A percentile compares a stretch with the other conserved stretches of the same genome.
Evolutionary conservation across 2,329 filamentous ascomycete species (phyloP).

Genomic region (Neofusicoccum laricinum): DNA sequence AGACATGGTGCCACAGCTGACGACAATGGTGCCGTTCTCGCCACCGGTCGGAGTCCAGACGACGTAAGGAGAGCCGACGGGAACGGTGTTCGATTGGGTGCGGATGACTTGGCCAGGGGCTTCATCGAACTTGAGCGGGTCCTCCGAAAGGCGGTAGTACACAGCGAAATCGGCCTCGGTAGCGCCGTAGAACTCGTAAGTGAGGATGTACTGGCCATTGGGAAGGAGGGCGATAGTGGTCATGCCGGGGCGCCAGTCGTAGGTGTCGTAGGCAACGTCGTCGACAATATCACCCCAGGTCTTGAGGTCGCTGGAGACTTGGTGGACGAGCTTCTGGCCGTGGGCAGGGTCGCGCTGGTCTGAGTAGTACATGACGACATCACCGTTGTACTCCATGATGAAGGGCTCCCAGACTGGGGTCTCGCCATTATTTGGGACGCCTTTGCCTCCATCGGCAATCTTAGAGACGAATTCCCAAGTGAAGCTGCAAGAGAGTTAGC

Average conservation of each 20-base stretch:
- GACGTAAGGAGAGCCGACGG: slow-evolving; percentile 50
- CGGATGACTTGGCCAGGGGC: slow-evolving; percentile 41
- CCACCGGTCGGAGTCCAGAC: slow-evolving; percentile 49
- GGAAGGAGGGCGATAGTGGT: slow-evolving; percentile 59
- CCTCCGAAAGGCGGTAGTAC: slow-evolving; percentile 50
- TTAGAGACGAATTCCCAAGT: slow-evolving; percentile 68
- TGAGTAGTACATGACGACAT: slow-evolving; percentile 66
- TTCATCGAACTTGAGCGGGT: slow-evolving; percentile 47
- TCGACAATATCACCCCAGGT: slow-evolving; percentile 60
- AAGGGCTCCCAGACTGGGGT: slow-evolving; percentile 74
- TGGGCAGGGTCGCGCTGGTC: slow-evolving; percentile 63
- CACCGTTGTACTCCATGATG: slow-evolving; percentile 56
- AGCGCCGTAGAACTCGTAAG: slow-evolving; percentile 60
- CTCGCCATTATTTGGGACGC: slow-evolving; percentile 60
- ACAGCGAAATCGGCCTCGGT: slow-evolving; percentile 47
- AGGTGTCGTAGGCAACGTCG: slow-evolving; percentile 62
- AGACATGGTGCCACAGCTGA: slow-evolving; percentile 38
- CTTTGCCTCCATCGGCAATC: slow-evolving; percentile 62
- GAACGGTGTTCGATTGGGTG: slow-evolving; percentile 44
- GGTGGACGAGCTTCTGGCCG: slow-evolving; percentile 68
- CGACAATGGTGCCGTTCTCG: slow-evolving; percentile 49
- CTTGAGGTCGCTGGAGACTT: slow-evolving; percentile 57
- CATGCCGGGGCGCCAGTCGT: slow-evolving; percentile 67
- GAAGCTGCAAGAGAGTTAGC: neutral
- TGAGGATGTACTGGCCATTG: slow-evolving; percentile 61